Evolutionary conservation across 257 asterid species (phyloP).

Genomic region (Sherardia arvensis): DNA sequence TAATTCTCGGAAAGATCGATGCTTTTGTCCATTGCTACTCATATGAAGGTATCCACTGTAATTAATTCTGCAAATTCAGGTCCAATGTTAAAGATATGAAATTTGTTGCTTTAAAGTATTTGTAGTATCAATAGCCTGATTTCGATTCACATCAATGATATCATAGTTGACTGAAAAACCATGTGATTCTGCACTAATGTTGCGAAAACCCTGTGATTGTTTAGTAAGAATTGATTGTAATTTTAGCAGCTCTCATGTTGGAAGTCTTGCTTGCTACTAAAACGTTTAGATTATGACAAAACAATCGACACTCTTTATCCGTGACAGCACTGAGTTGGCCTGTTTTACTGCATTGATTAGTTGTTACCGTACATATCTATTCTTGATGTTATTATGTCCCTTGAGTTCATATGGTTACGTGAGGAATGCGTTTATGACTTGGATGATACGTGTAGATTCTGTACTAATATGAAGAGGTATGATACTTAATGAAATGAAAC

Average conservation of each 20-base stretch:
- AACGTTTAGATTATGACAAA: neutral
- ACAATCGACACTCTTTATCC: neutral
- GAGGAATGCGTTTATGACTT: neutral
- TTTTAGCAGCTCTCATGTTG: neutral
- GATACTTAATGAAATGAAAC: constrained; percentile 18
- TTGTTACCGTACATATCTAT: neutral
- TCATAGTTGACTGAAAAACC: neutral
- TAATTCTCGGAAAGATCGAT: constrained; percentile 50
- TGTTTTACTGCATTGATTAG: neutral
- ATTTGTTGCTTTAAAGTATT: neutral
- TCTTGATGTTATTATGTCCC: neutral
- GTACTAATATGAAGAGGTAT: neutral
- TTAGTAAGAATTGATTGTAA: neutral
- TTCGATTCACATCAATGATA: too few species aligned
- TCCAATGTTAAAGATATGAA: neutral
- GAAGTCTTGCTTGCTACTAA: neutral
- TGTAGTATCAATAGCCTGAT: neutral
- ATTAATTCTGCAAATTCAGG: too few species aligned
- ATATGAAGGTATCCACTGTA: constrained; percentile 50
- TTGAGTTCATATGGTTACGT: neutral
- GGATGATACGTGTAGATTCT: neutral
- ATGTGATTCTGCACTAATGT: neutral
- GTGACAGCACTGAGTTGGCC: neutral
- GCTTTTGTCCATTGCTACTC: constrained; percentile 74
- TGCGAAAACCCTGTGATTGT: too few species aligned